Evolutionary conservation across 495 filamentous ascomycete genomes (phyloP).

Genomic region (Aspergillus nidulans): DNA sequence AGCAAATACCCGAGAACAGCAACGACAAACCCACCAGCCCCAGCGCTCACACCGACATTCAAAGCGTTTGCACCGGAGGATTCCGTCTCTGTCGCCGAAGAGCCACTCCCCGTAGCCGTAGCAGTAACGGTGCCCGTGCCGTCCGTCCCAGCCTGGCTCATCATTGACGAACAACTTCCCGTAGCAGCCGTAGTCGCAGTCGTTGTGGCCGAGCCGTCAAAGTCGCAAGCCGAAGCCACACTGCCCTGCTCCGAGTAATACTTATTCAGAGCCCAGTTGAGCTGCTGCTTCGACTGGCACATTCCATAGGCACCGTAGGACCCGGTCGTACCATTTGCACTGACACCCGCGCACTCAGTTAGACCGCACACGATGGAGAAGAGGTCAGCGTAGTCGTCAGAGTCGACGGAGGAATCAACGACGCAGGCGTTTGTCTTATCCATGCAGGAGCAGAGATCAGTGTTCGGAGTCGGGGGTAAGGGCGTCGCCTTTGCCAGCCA

Average conservation of each 20-base stretch:
- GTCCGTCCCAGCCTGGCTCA: slow-evolving; percentile 57
- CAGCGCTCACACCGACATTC: background rate
- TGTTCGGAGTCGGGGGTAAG: slow-evolving; percentile 78
- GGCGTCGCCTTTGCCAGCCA: slow-evolving; percentile 64
- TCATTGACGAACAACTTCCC: slow-evolving; percentile 49
- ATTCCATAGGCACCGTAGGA: slow-evolving; percentile 86
- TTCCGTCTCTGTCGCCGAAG: slow-evolving; percentile 12
- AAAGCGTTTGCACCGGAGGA: background rate
- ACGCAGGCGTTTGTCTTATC: slow-evolving; percentile 62
- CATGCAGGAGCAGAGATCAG: slow-evolving; percentile 79
- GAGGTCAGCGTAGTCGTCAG: slow-evolving; percentile 55
- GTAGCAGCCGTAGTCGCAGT: slow-evolving; percentile 44
- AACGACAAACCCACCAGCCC: background rate
- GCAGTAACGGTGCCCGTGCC: slow-evolving; percentile 37
- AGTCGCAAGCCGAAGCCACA: slow-evolving; percentile 64
- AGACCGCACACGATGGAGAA: slow-evolving; percentile 72
- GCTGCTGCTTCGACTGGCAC: slow-evolving; percentile 73
- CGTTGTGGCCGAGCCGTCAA: slow-evolving; percentile 60
- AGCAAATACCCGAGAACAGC: background rate
- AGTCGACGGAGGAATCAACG: slow-evolving; percentile 45
- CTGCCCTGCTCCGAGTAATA: slow-evolving; percentile 67
- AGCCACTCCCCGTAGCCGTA: slow-evolving; percentile 28
- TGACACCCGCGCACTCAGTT: slow-evolving; percentile 66
- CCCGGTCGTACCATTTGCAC: slow-evolving; percentile 63
- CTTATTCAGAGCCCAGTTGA: slow-evolving; percentile 74